Evolutionary conservation across 2,329 filamentous ascomycete genomes (phyloP).

Genomic region (Talaromyces sp.): DNA sequence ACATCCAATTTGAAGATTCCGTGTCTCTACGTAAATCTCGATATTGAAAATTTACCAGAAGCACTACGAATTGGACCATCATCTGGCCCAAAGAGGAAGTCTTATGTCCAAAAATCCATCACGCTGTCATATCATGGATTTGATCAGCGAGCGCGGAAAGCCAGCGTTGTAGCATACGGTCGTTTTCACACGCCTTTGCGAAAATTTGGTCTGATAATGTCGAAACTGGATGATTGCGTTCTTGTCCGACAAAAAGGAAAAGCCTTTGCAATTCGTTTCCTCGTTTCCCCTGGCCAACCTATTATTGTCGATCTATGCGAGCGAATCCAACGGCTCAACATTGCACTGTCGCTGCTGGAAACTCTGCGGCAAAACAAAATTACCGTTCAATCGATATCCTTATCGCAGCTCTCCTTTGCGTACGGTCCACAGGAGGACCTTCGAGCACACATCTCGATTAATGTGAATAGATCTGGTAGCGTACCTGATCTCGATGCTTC

Average conservation of each 20-base stretch:
- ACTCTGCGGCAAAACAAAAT: conserved; percentile 30
- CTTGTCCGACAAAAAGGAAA: conserved; percentile 28
- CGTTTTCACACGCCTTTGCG: conserved; percentile 24
- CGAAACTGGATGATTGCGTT: conserved; percentile 26
- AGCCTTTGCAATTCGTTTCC: conserved; percentile 35
- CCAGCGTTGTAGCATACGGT: conserved; percentile 34
- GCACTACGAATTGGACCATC: conserved; percentile 27
- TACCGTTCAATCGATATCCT: conserved; percentile 27
- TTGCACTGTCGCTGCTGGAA: conserved; percentile 31
- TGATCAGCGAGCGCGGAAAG: conserved; percentile 26
- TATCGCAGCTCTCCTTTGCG: conserved; percentile 30
- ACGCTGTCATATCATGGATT: conserved; percentile 35
- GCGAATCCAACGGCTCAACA: conserved; percentile 35
- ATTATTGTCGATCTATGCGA: conserved; percentile 32
- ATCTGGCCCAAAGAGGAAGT: conserved; percentile 20
- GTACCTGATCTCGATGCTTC: conserved; percentile 19
- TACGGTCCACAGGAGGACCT: conserved; percentile 28
- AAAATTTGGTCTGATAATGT: conserved; percentile 21
- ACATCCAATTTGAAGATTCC: conserved; percentile 29
- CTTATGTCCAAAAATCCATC: conserved; percentile 31
- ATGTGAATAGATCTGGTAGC: conserved; percentile 18
- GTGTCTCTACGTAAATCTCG: conserved; percentile 31
- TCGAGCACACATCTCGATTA: conserved; percentile 28
- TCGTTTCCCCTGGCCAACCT: conserved; percentile 30
- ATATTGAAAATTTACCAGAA: conserved; percentile 25